Base-by-base conservation (phyloP, 129 eudicot species). In the Pseudognaphalium luteoalbum region DNA sequence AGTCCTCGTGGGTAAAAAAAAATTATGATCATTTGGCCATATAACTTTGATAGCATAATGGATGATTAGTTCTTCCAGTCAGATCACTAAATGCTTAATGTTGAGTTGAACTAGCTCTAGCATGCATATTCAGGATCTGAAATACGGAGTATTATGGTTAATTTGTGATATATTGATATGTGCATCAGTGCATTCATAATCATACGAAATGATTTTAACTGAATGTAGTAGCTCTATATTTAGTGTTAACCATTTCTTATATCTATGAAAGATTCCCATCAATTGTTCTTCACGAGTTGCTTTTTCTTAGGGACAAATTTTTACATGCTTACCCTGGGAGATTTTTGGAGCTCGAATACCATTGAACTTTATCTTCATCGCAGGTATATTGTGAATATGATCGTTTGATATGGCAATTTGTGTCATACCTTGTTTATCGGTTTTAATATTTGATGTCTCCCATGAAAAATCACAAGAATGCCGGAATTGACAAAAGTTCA, bases 311-410 rank as follows among this genome's bases (percentile, higher is more conserved):
- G 98, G 73, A 93, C 98, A 54, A 84, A 93, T 59, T 90, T 93
- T 44, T 83, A 82, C 86, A 87, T 93, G 92, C 89, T 93, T 50
- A 90, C 83, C 25, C 74, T 93, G 89, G 98, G 97, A 74, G 97
- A 94, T 76, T 89, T 85, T 63, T 91, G 97, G 99, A 91, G 99
- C 82, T 91, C 97, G 67, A 87, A 94, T 67, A 94, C 99, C 47
- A 89, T 94, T 66, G 97, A 91, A 80, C 87, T 94, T 59, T 94
- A 89, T 81, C 96, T 94, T 70, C 99, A 94, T 74, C 87, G 96
- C 82, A 91, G 97, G 99, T 94, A 81, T 65, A 81, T 65, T 35
- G 30, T 5, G 14, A 47, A 73, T 32, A 41, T 65, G 19, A 35
- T 64, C 30, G 11, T 19, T 28, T 80, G 5, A 54, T 10, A 29